A percentile compares a stretch with the other conserved stretches of the same genome.
Conservation (phyloP, 1,284 basidiomycete genomes). For the Boletus hoseneyae region DNA sequence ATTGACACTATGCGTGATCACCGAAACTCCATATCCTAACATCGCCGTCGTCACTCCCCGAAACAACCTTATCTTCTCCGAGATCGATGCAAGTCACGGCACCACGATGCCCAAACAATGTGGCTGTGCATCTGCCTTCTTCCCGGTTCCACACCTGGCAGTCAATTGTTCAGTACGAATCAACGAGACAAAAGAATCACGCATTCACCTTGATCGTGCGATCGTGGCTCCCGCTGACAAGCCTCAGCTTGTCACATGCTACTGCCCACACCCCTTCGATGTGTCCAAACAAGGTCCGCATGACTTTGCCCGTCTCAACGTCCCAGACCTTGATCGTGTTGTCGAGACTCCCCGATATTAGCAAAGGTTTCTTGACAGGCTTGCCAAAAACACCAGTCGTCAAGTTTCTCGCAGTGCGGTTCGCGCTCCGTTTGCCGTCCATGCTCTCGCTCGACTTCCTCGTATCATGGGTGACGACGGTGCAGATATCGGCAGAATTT, state of each 20-base stretch:
- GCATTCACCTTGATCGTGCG: constrained; percentile 78
- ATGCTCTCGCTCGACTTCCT: constrained; percentile 8
- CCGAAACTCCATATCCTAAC: constrained; percentile 81
- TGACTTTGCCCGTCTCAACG: constrained; percentile 79
- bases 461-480: constrained; percentile 31
- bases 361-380: constrained; percentile 54
- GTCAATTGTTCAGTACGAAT: constrained; percentile 11
- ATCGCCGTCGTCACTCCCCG: constrained; percentile 88
- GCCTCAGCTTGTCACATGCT: constrained; percentile 86
- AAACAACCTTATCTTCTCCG: constrained; percentile 94
- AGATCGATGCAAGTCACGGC: constrained; percentile 91
- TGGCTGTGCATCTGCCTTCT: constrained; percentile 84
- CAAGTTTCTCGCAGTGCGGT: constrained; percentile 1
- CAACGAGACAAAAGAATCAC: neutral
- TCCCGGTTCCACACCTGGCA: constrained; percentile 88
- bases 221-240: constrained; percentile 92
- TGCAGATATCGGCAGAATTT: constrained; percentile 23
- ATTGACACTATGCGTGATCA: constrained; percentile 24
- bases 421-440: constrained; percentile 17
- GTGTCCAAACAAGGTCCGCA: constrained; percentile 91
- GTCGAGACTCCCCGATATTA: constrained; percentile 91
- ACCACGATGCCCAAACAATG: constrained; percentile 91
- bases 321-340: constrained; percentile 99
- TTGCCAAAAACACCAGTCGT: neutral
- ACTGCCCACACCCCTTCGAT: constrained; percentile 97